These are phyloP conservation scores for Pichia cephalocereana DNA, from an alignment of 805 yeast species.

Conservation along the genomic window DNA sequence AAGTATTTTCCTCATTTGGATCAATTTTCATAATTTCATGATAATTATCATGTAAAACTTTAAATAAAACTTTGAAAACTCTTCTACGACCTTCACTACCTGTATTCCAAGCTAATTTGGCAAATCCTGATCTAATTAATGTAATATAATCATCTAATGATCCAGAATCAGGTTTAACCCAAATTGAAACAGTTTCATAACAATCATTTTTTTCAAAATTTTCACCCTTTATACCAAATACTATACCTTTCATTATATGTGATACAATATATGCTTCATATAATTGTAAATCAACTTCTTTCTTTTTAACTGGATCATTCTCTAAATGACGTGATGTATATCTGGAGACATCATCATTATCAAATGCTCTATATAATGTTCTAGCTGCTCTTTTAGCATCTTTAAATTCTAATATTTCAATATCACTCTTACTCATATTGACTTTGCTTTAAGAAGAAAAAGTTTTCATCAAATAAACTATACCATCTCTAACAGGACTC, in stretches of 20 bases:
- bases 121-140: slow-evolving; percentile 44
- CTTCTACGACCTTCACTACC: slow-evolving; percentile 41
- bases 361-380: slow-evolving; percentile 27
- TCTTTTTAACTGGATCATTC: slow-evolving; percentile 22
- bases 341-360: slow-evolving; percentile 27
- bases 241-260: slow-evolving; percentile 41
- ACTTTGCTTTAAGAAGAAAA: neutral
- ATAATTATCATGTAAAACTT: slow-evolving; percentile 40
- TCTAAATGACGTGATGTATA: slow-evolving; percentile 26
- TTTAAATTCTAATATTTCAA: slow-evolving; percentile 21
- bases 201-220: slow-evolving; percentile 21
- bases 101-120: slow-evolving; percentile 38
- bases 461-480: too few relatives aligned
- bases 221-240: slow-evolving; percentile 40
- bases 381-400: slow-evolving; percentile 28
- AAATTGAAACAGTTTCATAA: slow-evolving; percentile 47
- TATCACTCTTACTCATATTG: slow-evolving; percentile 7
- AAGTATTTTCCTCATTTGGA: slow-evolving; percentile 20
- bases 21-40: slow-evolving; percentile 37
- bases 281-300: slow-evolving; percentile 30
- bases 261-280: slow-evolving; percentile 44
- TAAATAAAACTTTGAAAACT: slow-evolving; percentile 41
- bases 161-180: slow-evolving; percentile 39
- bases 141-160: slow-evolving; percentile 39
- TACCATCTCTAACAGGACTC: too few relatives aligned